Conservation (phyloP, 164 flowering plant species). For the Macadamia tetraphylla region DNA sequence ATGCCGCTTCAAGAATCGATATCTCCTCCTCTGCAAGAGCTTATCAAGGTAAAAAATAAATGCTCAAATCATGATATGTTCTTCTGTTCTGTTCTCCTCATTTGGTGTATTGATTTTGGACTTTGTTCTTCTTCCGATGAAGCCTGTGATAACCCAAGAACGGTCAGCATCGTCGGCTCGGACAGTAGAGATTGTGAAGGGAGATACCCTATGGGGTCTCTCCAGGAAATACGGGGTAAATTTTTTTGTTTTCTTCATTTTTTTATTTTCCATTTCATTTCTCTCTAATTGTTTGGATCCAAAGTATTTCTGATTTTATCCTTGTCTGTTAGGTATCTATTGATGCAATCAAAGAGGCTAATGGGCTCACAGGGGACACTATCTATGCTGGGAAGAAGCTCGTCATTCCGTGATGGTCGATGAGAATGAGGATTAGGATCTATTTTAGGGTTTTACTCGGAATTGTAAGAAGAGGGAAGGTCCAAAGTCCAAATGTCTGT, state of each 20-base stretch:
- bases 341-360: slow-evolving; percentile 41
- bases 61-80: too few relatives aligned
- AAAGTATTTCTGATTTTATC: background rate
- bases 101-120: background rate
- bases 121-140: background rate
- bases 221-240: slow-evolving; percentile 42
- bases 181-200: slow-evolving; percentile 36
- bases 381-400: slow-evolving; percentile 45
- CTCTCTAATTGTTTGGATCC: background rate
- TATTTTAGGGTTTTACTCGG: too few relatives aligned
- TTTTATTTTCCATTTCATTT: background rate
- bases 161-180: slow-evolving; percentile 1
- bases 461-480: too few relatives aligned
- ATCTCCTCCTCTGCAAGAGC: slow-evolving; percentile 10
- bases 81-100: background rate
- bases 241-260: background rate
- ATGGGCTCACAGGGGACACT: slow-evolving; percentile 35
- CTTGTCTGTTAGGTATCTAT: slow-evolving; percentile 25
- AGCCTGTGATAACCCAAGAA: background rate
- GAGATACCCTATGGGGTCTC: slow-evolving; percentile 52
- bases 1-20: slow-evolving; percentile 7
- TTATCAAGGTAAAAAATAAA: slow-evolving; percentile 14
- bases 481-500: too few relatives aligned
- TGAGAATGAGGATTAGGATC: background rate
- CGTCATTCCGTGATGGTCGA: slow-evolving; percentile 27